These are phyloP conservation scores for Fusarium tanahbumbuense DNA, from an alignment of 2,329 filamentous ascomycete genomes.

Conservation along the genomic window DNA sequence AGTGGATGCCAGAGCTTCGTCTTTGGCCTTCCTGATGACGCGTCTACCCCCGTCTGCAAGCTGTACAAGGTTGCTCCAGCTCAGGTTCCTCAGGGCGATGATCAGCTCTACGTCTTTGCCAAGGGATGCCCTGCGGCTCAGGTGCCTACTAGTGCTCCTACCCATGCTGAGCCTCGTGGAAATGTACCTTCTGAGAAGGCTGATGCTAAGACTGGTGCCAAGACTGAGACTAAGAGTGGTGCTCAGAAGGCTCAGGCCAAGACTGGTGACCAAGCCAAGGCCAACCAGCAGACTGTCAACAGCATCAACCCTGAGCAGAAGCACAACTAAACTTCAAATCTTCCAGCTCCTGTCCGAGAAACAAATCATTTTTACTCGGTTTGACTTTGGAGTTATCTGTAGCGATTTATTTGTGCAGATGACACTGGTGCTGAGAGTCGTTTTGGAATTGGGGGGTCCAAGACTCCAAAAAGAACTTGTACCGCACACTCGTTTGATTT, in stretches of 20 bases:
- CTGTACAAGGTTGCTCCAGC: conserved; percentile 18
- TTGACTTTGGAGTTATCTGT: not conserved
- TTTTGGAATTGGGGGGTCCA: not conserved
- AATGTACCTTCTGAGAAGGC: not conserved
- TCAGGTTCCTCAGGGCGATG: conserved; percentile 8
- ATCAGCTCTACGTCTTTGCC: conserved; percentile 17
- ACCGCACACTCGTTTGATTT: conserved; percentile 4
- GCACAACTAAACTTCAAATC: not conserved
- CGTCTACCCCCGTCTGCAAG: conserved; percentile 10
- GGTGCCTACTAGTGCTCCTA: not conserved
- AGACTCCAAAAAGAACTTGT: not conserved
- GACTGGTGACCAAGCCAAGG: not conserved
- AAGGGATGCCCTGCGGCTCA: conserved; percentile 10
- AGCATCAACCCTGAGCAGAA: not conserved
- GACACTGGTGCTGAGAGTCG: not conserved
- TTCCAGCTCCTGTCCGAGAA: not conserved
- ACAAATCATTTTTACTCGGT: not conserved
- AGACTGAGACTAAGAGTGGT: not conserved
- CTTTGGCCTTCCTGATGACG: conserved; percentile 20
- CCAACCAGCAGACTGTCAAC: not conserved
- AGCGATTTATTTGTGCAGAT: too few relatives aligned
- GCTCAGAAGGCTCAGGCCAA: conserved; percentile 1
- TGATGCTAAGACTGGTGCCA: not conserved
- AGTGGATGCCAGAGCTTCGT: conserved; percentile 15
- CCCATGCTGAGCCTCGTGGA: conserved; percentile 9